Percentiles rank a stretch among this genome's conserved stretches.
phyloP scores from a whole-genome alignment of 495 filamentous ascomycete species.

The Wilcoxina mikolae region DNA sequence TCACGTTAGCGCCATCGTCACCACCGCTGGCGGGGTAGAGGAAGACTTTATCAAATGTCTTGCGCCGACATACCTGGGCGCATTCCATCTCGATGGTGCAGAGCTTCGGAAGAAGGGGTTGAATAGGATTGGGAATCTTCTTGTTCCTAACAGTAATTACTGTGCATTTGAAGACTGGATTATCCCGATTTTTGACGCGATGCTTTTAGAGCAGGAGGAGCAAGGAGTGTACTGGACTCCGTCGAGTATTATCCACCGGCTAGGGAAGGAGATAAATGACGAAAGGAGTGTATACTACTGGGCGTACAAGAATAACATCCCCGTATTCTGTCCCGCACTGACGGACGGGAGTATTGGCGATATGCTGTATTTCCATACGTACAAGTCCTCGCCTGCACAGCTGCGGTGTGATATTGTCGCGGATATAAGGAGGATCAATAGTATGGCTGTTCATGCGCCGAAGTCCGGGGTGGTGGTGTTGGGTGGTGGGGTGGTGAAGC shows the following conservation, averaged over 20 bases:
- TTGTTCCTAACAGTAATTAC: constrained; percentile 96
- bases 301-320: constrained; percentile 86
- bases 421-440: constrained; percentile 80
- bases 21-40: constrained; percentile 90
- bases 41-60: constrained; percentile 98
- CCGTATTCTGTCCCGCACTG: constrained; percentile 88
- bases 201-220: constrained; percentile 85
- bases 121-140: constrained; percentile 87
- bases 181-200: constrained; percentile 72
- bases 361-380: constrained; percentile 97
- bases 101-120: constrained; percentile 65
- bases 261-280: constrained; percentile 86
- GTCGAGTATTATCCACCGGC: constrained; percentile 63
- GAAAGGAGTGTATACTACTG: constrained; percentile 82
- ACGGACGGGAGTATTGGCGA: constrained; percentile 91
- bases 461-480: constrained; percentile 86
- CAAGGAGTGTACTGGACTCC: constrained; percentile 77
- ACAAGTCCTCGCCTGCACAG: constrained; percentile 61
- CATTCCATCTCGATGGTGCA: constrained; percentile 60
- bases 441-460: constrained; percentile 67
- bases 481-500: constrained; percentile 85
- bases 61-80: constrained; percentile 78
- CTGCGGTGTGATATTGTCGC: constrained; percentile 76
- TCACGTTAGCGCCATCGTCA: constrained; percentile 83
- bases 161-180: constrained; percentile 97